Evolutionary conservation across 1,284 basidiomycete species (phyloP).

Genomic region (Hymenochaete sp.): DNA sequence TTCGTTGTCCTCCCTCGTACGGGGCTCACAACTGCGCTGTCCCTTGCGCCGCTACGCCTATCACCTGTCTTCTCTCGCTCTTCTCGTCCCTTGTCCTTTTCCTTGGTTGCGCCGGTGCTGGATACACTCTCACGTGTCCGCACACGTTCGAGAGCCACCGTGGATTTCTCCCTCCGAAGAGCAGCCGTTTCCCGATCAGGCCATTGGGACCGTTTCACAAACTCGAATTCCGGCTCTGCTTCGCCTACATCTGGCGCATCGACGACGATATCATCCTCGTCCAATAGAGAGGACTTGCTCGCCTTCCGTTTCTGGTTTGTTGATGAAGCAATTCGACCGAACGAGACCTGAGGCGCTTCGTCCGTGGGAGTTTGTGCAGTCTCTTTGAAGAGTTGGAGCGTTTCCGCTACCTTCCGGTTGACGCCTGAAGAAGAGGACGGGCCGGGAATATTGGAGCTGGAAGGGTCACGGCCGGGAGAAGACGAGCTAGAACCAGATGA

Average conservation of each 20-base stretch:
- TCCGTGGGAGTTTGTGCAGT: slow-evolving; percentile 42
- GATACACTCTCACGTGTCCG: slow-evolving; percentile 38
- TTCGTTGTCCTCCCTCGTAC: slow-evolving; percentile 51
- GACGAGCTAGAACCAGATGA: slow-evolving; percentile 17
- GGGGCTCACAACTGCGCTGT: slow-evolving; percentile 26
- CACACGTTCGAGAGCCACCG: slow-evolving; percentile 46
- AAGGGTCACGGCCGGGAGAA: slow-evolving; percentile 13
- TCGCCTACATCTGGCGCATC: slow-evolving; percentile 35
- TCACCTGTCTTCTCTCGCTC: slow-evolving; percentile 21
- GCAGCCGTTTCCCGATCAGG: slow-evolving; percentile 59
- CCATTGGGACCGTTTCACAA: slow-evolving; percentile 76
- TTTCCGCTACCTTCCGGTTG: slow-evolving; percentile 71
- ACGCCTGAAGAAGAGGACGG: slow-evolving; percentile 32
- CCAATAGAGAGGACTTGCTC: slow-evolving; percentile 23
- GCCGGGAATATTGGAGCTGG: slow-evolving; percentile 11
- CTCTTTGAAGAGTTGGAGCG: slow-evolving; percentile 72
- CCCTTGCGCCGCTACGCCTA: slow-evolving; percentile 31
- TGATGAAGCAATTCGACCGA: slow-evolving; percentile 5
- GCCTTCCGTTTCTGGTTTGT: slow-evolving; percentile 7
- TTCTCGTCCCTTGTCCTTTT: not conserved
- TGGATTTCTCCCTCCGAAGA: slow-evolving; percentile 55
- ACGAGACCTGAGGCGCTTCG: slow-evolving; percentile 28
- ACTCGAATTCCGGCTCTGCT: slow-evolving; percentile 57
- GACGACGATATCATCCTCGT: slow-evolving; percentile 33
- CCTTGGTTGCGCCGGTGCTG: slow-evolving; percentile 6